Conservation (phyloP, 1,139 yeast genomes). For the Meyerozyma guilliermondii region DNA sequence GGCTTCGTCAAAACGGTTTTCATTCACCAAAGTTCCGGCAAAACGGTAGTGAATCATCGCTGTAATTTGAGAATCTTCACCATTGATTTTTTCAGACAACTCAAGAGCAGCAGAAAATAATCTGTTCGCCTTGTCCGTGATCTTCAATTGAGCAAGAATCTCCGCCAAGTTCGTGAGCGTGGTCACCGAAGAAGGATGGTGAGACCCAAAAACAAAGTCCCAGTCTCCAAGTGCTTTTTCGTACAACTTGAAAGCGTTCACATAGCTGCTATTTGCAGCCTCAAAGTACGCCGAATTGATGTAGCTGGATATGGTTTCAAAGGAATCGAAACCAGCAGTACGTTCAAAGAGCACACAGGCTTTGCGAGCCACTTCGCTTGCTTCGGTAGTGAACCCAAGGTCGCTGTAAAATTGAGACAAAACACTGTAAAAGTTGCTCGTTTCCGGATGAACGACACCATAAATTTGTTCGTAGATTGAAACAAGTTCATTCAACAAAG, state of each 20-base stretch:
- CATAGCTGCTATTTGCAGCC: conserved; percentile 51
- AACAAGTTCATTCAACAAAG: conserved; percentile 64
- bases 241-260: conserved; percentile 60
- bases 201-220: conserved; percentile 46
- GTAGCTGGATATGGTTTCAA: conserved; percentile 68
- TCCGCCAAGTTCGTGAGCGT: conserved; percentile 63
- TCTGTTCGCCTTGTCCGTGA: conserved; percentile 26
- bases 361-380: conserved; percentile 66
- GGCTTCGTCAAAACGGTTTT: conserved; percentile 52
- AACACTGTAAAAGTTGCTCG: conserved; percentile 63
- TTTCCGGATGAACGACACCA: conserved; percentile 76
- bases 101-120: conserved; percentile 41
- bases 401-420: conserved; percentile 68
- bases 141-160: conserved; percentile 50
- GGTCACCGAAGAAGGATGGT: conserved; percentile 67
- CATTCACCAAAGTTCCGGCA: conserved; percentile 57
- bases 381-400: conserved; percentile 50
- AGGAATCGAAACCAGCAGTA: conserved; percentile 73
- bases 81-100: conserved; percentile 49
- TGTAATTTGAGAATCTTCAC: conserved; percentile 52
- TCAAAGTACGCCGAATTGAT: conserved; percentile 75
- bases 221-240: conserved; percentile 58
- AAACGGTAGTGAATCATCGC: conserved; percentile 60
- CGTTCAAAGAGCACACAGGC: conserved; percentile 76
- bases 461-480: conserved; percentile 77